A percentile compares a stretch with the other conserved stretches of the same genome.
phyloP scores from a whole-genome alignment of 2,329 filamentous ascomycete species.

The Pezicula neosporulosa region DNA sequence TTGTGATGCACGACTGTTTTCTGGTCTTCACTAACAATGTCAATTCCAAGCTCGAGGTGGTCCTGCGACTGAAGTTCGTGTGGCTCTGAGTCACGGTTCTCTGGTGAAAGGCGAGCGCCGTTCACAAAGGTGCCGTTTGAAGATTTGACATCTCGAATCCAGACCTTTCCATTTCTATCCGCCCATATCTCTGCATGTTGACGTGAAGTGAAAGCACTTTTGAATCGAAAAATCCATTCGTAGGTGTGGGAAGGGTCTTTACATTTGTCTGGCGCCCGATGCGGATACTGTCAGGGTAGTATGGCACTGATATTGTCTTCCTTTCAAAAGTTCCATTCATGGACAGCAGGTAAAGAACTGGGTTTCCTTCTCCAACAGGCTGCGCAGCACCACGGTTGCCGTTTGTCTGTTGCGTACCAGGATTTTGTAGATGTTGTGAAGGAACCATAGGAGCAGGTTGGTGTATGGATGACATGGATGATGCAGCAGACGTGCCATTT shows the following conservation, averaged over 20 bases:
- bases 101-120: constrained; percentile 80
- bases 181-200: constrained; percentile 97
- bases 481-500: constrained; percentile 55
- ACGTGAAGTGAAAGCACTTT: constrained; percentile 90
- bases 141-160: constrained; percentile 95
- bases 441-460: constrained; percentile 56
- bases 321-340: constrained; percentile 96
- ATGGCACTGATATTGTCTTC: constrained; percentile 93
- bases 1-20: constrained; percentile 99
- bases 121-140: constrained; percentile 99
- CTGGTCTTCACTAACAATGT: constrained; percentile 98
- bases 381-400: constrained; percentile 40
- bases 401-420: constrained; percentile 53
- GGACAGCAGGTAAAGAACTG: constrained; percentile 81
- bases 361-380: constrained; percentile 52
- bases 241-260: constrained; percentile 85
- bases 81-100: constrained; percentile 94
- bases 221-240: constrained; percentile 96
- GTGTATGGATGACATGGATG: constrained; percentile 59
- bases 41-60: constrained; percentile 90
- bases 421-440: constrained; percentile 66
- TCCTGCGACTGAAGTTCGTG: constrained; percentile 91
- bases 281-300: constrained; percentile 86
- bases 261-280: constrained; percentile 97
- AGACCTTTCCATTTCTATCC: constrained; percentile 80